Conservation (phyloP, 2,329 filamentous ascomycete species). For the Juglanconis juglandina region DNA sequence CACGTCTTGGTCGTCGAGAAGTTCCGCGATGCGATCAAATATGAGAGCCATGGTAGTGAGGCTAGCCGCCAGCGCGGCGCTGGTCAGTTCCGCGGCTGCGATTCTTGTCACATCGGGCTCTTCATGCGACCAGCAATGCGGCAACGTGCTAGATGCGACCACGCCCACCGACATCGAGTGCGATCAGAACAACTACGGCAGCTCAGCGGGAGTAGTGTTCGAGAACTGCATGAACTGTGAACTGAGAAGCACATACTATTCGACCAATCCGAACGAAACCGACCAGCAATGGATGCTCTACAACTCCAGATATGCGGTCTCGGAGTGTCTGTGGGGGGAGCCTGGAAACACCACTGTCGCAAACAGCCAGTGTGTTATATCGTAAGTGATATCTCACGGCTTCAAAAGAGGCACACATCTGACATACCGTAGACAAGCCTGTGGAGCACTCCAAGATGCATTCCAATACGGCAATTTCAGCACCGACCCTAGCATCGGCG, state of each 20-base stretch:
- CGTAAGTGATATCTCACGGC: constrained; percentile 33
- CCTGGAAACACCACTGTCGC: constrained; percentile 39
- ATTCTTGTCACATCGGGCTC: constrained; percentile 46
- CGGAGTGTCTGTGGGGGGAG: constrained; percentile 53
- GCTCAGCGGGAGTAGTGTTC: constrained; percentile 45
- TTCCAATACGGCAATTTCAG: constrained; percentile 50
- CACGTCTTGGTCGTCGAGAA: neutral
- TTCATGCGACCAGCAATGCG: constrained; percentile 48
- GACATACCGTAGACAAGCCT: constrained; percentile 45
- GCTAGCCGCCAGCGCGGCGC: constrained; percentile 13
- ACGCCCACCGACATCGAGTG: constrained; percentile 47
- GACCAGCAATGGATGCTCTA: constrained; percentile 56
- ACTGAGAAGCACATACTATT: constrained; percentile 43
- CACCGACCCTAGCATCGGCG: constrained; percentile 36
- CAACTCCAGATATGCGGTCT: constrained; percentile 54
- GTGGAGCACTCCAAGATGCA: constrained; percentile 44
- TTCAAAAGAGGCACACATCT: constrained; percentile 18
- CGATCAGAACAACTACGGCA: constrained; percentile 36
- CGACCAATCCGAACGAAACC: constrained; percentile 38
- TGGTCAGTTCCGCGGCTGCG: constrained; percentile 23
- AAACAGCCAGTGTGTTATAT: constrained; percentile 49
- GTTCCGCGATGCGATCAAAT: neutral
- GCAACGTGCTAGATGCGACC: constrained; percentile 49
- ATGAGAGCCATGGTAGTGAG: constrained; percentile 17
- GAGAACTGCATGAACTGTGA: constrained; percentile 52